Base-by-base conservation (phyloP, 805 yeast species). In the Yarrowia sp. region DNA sequence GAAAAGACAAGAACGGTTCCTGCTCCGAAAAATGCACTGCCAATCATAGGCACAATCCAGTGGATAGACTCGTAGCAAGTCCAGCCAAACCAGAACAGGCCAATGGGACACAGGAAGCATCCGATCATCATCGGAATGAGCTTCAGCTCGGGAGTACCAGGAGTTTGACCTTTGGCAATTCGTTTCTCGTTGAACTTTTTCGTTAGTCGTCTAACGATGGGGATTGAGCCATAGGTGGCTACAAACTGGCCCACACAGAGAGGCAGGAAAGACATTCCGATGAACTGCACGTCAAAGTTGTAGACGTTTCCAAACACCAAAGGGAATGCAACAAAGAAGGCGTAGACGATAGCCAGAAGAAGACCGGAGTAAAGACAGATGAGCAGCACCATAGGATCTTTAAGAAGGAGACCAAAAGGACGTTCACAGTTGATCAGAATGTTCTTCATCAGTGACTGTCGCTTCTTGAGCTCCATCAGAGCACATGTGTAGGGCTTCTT, bases 11-110 rank as follows among this genome's bases (percentile, higher is more conserved):
- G 85, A 80, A 43, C 86, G 72, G 4, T 85, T 84, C 70, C 82
- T 79, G 4, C 87, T 16, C 64, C 87, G 71, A 85, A 86, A 22
- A 88, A 75, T 3, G 78, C 82, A 17, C 84, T 79, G 2, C 92
- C 92, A 32, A 87, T 76, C 33, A 78, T 76, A 0, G 90, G 88
- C 78, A 85, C 83, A 36, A 87, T 79, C 87, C 88, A 87, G 63
- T 79, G 84, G 44, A 84, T 70, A 33, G 81, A 71, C 33, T 81
- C 77, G 70, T 85, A 76, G 1, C 88, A 86, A 30, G 87, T 81
- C 92, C 91, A 87, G 12, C 91, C 92, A 69, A 84, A 86, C 84
- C 89, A 84, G 66, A 87, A 76, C 44, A 87, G 75, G 0, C 90
- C 91, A n/a, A 79, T 77, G 0, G 90, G 86, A 67, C 84, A 79